Evolutionary conservation across 345 rosid species (phyloP).

Genomic region (Psidium guajava): DNA sequence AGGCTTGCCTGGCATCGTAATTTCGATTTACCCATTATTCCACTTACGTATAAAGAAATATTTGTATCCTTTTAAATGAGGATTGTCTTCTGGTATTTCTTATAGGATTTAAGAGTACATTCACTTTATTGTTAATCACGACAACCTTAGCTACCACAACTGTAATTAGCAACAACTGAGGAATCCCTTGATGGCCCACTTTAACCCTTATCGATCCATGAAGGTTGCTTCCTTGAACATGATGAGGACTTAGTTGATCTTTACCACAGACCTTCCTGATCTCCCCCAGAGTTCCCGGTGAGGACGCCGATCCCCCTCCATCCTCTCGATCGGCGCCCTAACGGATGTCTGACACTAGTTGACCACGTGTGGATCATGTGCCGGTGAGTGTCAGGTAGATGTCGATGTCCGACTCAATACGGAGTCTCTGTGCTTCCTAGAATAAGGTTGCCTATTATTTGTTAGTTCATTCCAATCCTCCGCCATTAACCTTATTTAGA

Average conservation of each 20-base stretch:
- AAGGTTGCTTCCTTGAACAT: not conserved
- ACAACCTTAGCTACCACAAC: not conserved
- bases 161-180: not conserved
- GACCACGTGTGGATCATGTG: too few species aligned
- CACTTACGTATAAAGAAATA: not conserved
- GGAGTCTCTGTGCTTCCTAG: too few species aligned
- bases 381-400: too few species aligned
- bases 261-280: constrained; percentile 18
- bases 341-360: too few species aligned
- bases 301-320: constrained; percentile 14
- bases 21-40: not conserved
- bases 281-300: constrained; percentile 30
- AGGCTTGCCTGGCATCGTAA: constrained; percentile 27
- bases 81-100: not conserved
- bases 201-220: not conserved
- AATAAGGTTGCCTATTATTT: not conserved
- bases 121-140: not conserved
- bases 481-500: not conserved
- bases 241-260: not conserved
- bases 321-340: constrained; percentile 16
- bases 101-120: not conserved
- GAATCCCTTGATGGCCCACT: not conserved
- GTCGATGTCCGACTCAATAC: too few species aligned
- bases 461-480: not conserved
- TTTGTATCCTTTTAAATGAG: not conserved